These are phyloP conservation scores for Rosellinia necatrix DNA, from an alignment of 2,329 filamentous ascomycete genomes.

Conservation along the genomic window DNA sequence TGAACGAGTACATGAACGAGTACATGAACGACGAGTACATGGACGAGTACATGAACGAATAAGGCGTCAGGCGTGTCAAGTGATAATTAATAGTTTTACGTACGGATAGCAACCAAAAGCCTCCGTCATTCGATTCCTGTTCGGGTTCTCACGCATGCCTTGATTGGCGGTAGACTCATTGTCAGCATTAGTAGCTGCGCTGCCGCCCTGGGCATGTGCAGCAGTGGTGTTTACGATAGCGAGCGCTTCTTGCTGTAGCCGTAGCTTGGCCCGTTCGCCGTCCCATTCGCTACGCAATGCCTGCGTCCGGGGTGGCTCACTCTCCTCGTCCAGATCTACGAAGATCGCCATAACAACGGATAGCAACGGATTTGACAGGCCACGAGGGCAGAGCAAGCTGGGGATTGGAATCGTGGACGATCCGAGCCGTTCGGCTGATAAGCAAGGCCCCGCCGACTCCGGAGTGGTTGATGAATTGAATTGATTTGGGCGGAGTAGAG, in stretches of 20 bases:
- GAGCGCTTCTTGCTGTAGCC: conserved; percentile 24
- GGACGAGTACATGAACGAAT: conserved; percentile 10
- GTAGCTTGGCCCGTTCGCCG: conserved; percentile 21
- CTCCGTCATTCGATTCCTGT: conserved; percentile 63
- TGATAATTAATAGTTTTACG: conserved; percentile 46
- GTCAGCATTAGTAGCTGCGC: not conserved
- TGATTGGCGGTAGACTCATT: not conserved
- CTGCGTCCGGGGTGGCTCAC: conserved; percentile 19
- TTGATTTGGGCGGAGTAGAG: no score
- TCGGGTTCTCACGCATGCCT: conserved; percentile 50
- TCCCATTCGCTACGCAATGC: conserved; percentile 18
- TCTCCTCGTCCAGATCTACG: conserved; percentile 27
- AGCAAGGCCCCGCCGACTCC: conserved; percentile 13
- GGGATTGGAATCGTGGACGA: not conserved
- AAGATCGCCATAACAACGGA: conserved; percentile 23
- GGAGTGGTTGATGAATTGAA: conserved; percentile 10
- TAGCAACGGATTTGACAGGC: not conserved
- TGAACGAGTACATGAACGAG: conserved; percentile 6
- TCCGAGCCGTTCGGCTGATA: conserved; percentile 5
- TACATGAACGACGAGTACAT: conserved; percentile 1
- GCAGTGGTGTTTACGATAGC: conserved; percentile 9
- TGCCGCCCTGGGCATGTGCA: conserved; percentile 1
- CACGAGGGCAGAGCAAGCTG: not conserved
- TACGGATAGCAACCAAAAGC: conserved; percentile 73
- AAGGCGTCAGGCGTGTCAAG: no score